Conservation (phyloP, 1,284 basidiomycete species). For the Trametes hirsuta region DNA sequence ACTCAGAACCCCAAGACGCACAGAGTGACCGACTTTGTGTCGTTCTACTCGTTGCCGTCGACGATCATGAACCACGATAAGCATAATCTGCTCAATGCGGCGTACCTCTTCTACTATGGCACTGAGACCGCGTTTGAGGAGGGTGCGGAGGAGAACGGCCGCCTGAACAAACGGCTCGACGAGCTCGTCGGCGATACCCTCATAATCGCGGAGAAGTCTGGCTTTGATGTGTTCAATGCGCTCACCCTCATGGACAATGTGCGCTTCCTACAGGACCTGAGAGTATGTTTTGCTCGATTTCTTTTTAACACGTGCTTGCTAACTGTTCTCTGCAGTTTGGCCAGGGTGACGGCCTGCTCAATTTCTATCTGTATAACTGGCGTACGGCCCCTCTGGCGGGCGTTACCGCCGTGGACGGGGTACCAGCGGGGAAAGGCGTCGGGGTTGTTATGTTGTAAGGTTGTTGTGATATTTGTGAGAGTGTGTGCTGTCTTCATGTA, state of each 20-base stretch:
- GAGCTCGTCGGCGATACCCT: slow-evolving; percentile 80
- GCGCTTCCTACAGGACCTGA: slow-evolving; percentile 79
- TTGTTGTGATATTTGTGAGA: neutral
- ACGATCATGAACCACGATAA: slow-evolving; percentile 76
- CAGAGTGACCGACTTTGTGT: slow-evolving; percentile 93
- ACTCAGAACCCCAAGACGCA: slow-evolving; percentile 78
- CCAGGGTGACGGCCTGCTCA: slow-evolving; percentile 85
- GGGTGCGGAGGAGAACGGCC: slow-evolving; percentile 58
- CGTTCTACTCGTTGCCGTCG: slow-evolving; percentile 96
- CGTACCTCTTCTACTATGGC: slow-evolving; percentile 94
- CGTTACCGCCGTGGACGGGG: slow-evolving; percentile 50
- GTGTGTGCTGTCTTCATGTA: neutral
- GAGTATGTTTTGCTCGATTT: slow-evolving; percentile 51
- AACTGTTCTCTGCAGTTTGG: slow-evolving; percentile 71
- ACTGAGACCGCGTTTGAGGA: slow-evolving; percentile 66
- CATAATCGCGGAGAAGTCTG: slow-evolving; percentile 78
- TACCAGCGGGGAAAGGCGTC: slow-evolving; percentile 68
- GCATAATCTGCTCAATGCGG: slow-evolving; percentile 77
- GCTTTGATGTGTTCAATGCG: slow-evolving; percentile 97
- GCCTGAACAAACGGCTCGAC: slow-evolving; percentile 73
- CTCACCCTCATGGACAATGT: slow-evolving; percentile 95
- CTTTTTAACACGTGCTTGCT: neutral
- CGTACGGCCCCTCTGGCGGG: slow-evolving; percentile 81
- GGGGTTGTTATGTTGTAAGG: slow-evolving; percentile 79
- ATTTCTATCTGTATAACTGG: slow-evolving; percentile 96